A percentile compares a stretch with the other conserved stretches of the same genome.
phyloP scores from a whole-genome alignment of 106 monocot genomes.

The Dactylorhiza incarnata region DNA sequence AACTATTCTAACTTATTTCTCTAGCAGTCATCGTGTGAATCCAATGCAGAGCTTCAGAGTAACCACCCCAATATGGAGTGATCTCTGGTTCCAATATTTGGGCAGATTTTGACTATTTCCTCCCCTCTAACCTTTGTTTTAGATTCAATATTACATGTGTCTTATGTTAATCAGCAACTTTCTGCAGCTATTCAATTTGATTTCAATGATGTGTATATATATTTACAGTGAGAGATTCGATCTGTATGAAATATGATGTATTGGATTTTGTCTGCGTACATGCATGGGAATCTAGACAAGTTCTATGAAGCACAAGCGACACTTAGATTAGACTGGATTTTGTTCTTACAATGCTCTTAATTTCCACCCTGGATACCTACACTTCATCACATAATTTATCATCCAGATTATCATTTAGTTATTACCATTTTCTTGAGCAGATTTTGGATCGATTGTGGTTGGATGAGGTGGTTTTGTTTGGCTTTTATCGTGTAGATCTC shows the following conservation, averaged over 20 bases:
- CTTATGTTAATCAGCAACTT: background rate
- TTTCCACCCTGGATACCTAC: no score
- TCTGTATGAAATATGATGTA: conserved; percentile 37
- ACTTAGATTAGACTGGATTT: conserved; percentile 54
- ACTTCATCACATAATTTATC: no score
- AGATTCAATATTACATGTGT: background rate
- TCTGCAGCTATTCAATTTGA: background rate
- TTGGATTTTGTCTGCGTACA: conserved; percentile 49
- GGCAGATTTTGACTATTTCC: background rate
- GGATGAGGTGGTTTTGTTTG: no score
- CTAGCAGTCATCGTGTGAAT: background rate
- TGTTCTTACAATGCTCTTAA: no score
- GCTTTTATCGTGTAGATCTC: no score
- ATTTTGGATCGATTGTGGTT: no score
- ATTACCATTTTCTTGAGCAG: no score
- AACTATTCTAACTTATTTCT: background rate
- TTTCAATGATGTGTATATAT: background rate
- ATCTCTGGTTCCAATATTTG: background rate
- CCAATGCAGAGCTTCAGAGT: background rate
- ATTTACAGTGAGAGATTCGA: conserved; percentile 35
- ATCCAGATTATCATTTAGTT: no score
- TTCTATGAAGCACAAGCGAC: conserved; percentile 38
- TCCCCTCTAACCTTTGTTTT: background rate
- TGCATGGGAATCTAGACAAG: conserved; percentile 36
- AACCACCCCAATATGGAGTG: background rate